Evolutionary conservation across 148 eudicot species (phyloP).

Genomic region (Rhododendron vialii): DNA sequence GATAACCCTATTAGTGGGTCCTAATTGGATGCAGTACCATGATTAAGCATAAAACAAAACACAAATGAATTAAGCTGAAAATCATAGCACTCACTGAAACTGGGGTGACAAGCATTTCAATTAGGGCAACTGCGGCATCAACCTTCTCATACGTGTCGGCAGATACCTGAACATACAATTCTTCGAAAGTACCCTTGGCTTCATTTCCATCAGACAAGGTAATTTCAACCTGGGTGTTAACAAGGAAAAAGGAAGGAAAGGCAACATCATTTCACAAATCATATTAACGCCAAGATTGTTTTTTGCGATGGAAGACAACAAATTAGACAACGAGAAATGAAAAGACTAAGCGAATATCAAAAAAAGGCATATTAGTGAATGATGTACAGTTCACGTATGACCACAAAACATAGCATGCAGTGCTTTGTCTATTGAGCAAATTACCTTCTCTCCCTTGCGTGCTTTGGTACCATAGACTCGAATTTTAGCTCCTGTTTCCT

Average conservation of each 20-base stretch:
- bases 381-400: neutral
- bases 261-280: neutral
- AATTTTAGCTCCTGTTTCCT: constrained; percentile 90
- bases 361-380: neutral
- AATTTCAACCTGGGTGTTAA: constrained; percentile 48
- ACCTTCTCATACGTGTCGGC: constrained; percentile 92
- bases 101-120: constrained; percentile 67
- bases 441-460: constrained; percentile 51
- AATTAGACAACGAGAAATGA: neutral
- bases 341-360: neutral
- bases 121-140: constrained; percentile 79
- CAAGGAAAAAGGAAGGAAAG: neutral
- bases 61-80: neutral
- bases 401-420: neutral
- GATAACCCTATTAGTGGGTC: neutral
- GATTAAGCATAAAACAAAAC: neutral
- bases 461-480: constrained; percentile 63
- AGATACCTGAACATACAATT: constrained; percentile 61
- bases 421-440: neutral
- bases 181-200: constrained; percentile 44
- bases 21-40: neutral
- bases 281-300: neutral
- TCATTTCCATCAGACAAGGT: constrained; percentile 55
- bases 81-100: constrained; percentile 53
- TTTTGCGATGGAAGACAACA: neutral